Conservation (phyloP, 129 eudicot species). For the Oenanthe sinensis region DNA sequence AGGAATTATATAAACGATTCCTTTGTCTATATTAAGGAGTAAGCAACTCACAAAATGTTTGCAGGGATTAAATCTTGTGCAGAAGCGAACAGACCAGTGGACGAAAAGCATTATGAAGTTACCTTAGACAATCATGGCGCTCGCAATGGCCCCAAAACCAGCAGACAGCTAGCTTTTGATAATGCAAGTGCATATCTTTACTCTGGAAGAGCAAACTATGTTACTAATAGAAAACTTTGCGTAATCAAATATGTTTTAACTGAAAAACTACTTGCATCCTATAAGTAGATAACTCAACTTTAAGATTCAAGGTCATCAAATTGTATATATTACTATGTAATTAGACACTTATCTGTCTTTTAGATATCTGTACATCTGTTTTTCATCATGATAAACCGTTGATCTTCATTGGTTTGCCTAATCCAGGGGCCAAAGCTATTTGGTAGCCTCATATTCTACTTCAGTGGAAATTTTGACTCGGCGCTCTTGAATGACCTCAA, state of each 20-base stretch:
- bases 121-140: conserved; percentile 50
- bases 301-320: conserved; percentile 1
- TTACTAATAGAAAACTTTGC: background rate
- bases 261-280: background rate
- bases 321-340: background rate
- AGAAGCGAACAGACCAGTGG: conserved; percentile 23
- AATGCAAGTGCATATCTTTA: conserved; percentile 28
- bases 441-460: conserved; percentile 39
- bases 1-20: background rate
- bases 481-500: conserved; percentile 26
- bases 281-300: background rate
- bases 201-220: background rate
- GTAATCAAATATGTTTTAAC: background rate
- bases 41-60: background rate
- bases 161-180: conserved; percentile 30
- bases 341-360: background rate
- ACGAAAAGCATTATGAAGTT: conserved; percentile 52
- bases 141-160: conserved; percentile 40
- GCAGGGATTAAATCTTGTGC: conserved; percentile 50
- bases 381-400: background rate
- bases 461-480: conserved; percentile 47
- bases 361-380: background rate
- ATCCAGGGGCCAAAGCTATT: conserved; percentile 73
- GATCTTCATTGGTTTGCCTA: background rate
- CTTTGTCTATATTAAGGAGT: background rate